Evolutionary conservation across 257 asterid genomes (phyloP).

Genomic region (Solanum chiquidenum): DNA sequence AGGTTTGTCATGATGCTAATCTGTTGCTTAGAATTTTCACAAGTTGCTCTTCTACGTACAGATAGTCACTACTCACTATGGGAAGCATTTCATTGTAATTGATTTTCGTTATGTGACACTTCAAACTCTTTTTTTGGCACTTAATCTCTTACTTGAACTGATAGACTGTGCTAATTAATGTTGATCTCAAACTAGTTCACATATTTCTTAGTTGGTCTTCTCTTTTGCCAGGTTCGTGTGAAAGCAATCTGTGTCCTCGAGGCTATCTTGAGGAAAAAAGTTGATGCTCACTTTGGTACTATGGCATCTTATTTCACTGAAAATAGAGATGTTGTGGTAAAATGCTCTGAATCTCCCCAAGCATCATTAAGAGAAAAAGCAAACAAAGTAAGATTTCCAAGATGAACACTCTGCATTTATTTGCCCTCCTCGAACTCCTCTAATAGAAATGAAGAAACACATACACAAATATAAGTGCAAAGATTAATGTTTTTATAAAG

Average conservation of each 20-base stretch:
- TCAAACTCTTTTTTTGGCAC: not conserved
- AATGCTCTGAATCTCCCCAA: constrained; percentile 93
- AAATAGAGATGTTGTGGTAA: constrained; percentile 55
- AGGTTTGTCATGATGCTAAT: constrained; percentile 32
- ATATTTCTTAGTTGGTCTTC: not conserved
- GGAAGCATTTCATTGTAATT: not conserved
- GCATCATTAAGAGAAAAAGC: constrained; percentile 96
- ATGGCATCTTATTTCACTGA: constrained; percentile 60
- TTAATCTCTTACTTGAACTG: not conserved
- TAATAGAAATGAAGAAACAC: not conserved
- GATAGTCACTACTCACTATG: not conserved
- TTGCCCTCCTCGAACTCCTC: not conserved
- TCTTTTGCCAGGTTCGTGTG: constrained; percentile 71
- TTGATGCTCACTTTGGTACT: constrained; percentile 45
- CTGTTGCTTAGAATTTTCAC: not conserved
- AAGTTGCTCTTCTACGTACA: not conserved
- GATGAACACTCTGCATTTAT: not conserved
- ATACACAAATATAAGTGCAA: not conserved
- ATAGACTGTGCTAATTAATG: not conserved
- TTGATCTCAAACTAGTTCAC: not conserved
- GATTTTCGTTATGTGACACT: not conserved
- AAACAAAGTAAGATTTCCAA: constrained; percentile 46
- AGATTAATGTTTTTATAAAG: not conserved
- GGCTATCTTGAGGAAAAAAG: constrained; percentile 80
- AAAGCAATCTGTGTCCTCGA: constrained; percentile 85